Base-by-base conservation (phyloP, 257 asterid species). In the Nicotiana tomentosiformis region DNA sequence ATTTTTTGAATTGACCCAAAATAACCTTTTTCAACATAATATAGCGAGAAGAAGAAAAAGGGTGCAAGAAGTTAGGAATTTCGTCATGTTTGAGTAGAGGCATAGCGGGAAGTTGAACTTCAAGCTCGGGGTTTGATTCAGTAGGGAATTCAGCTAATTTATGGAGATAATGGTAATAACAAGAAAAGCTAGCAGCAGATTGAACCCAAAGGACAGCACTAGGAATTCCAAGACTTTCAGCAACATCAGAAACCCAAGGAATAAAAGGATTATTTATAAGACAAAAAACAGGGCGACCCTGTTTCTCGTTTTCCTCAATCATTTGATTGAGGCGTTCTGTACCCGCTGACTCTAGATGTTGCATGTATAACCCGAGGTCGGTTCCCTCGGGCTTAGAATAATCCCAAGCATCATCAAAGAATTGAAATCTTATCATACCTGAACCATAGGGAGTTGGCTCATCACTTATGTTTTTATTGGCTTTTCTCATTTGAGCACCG, bases 191-290 rank as follows among this genome's bases (percentile, higher is more conserved):
- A 2, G 97, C 95, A 72, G 92, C 90, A 11, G 97, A 95, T 60
- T 93, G 97, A 30, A 90, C 86, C 99, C 99, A 95, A 23, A 93
- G 90, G 60, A 92, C 74, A 2, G 99, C 97, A 26, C 87, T 84
- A 0, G 97, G 97, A 57, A 95, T 90, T 1, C 80, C 82, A 4
- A 92, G 84, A 7, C 16, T 77, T 69, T 86, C 93, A 0, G 94
- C 98, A 0, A 95, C 91, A 23, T 95, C 97, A 3, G 88, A 83
- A 26, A 85, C 97, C 98, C 98, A 93, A 0, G 97, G 99, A 16
- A 93, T 84, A 23, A 95, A 93, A 2, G 97, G 90, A 67, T 91
- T 93, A 15, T 88, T 88, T n/a, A 95, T 85, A 0, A 95, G 2
- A 86, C 93, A 95, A 2, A 89, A 89, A 72, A 95, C 94, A 11